A percentile compares a stretch with the other conserved stretches of the same genome.
Conservation (phyloP, 345 rosid species). For the Ailanthus altissimus region DNA sequence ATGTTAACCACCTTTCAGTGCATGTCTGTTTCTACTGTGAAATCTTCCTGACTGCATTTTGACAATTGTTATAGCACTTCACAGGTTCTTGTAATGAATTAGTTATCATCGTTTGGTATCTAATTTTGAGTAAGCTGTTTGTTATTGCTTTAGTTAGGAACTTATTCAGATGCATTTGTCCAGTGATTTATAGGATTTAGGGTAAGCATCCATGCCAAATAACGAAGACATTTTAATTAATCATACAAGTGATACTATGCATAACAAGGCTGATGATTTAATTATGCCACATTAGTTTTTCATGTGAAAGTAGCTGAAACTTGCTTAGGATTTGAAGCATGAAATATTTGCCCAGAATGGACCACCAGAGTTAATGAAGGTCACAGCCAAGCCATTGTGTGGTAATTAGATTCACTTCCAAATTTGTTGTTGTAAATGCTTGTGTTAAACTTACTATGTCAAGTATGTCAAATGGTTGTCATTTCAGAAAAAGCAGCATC, state of each 20-base stretch:
- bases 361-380: neutral
- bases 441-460: too few relatives aligned
- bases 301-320: neutral
- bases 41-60: neutral
- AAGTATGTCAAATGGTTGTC: slow-evolving; percentile 4
- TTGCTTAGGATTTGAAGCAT: neutral
- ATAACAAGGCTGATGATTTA: neutral
- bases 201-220: neutral
- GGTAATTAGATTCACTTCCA: neutral
- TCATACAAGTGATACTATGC: neutral
- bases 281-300: neutral
- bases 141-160: neutral
- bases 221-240: neutral
- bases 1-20: neutral
- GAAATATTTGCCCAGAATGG: neutral
- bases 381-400: neutral
- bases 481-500: neutral
- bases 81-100: neutral
- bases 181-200: neutral
- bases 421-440: neutral
- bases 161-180: neutral
- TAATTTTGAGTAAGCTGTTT: neutral
- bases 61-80: neutral
- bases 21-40: neutral
- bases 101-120: neutral